These are phyloP conservation scores for Phytophthora hybrid DNA, from an alignment of 352 stramenopile species.

Conservation along the genomic window DNA sequence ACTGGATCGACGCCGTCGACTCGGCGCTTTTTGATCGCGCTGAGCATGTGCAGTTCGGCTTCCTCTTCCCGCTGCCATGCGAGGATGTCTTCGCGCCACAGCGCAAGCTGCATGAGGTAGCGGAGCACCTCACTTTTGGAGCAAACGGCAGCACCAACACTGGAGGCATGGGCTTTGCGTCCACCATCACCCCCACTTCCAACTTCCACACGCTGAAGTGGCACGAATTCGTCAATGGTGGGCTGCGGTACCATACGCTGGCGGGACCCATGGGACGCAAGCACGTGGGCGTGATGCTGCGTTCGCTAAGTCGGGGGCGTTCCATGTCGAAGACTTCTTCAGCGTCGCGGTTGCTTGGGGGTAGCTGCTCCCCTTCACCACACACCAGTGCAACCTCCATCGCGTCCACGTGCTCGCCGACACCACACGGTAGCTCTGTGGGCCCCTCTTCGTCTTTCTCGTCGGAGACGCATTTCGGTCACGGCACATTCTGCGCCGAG, in stretches of 20 bases:
- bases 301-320: constrained; percentile 42
- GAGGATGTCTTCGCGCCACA: constrained; percentile 85
- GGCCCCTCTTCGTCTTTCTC: constrained; percentile 37
- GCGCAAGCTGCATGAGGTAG: constrained; percentile 81
- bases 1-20: constrained; percentile 74
- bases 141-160: constrained; percentile 29
- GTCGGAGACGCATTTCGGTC: constrained; percentile 62
- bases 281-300: constrained; percentile 70
- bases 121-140: constrained; percentile 75
- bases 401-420: constrained; percentile 45
- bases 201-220: constrained; percentile 80
- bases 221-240: constrained; percentile 76
- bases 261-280: constrained; percentile 57
- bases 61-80: constrained; percentile 81
- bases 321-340: constrained; percentile 46
- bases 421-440: constrained; percentile 28
- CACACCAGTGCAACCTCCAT: constrained; percentile 34
- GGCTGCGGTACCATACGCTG: constrained; percentile 71
- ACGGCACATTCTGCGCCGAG: constrained; percentile 76
- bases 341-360: constrained; percentile 31
- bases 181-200: constrained; percentile 63
- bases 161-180: constrained; percentile 47
- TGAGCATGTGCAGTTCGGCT: constrained; percentile 74
- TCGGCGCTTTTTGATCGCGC: constrained; percentile 66
- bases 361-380: constrained; percentile 40